Evolutionary conservation across 805 yeast genomes (phyloP).

Genomic region (Sugiyamaella lignohabitans): DNA sequence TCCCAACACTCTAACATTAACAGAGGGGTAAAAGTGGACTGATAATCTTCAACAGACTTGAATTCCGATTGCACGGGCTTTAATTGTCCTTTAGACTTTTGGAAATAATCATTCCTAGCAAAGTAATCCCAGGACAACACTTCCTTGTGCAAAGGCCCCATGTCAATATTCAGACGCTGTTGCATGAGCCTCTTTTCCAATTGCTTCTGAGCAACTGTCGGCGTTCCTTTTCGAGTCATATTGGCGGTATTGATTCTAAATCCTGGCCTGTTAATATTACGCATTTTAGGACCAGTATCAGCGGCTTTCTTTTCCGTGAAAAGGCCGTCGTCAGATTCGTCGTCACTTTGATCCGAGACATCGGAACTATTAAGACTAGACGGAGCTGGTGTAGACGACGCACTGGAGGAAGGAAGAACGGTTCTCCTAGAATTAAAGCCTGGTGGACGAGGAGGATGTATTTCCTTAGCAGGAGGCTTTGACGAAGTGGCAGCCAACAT

Average conservation of each 20-base stretch:
- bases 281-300: slow-evolving; percentile 23
- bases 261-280: slow-evolving; percentile 12
- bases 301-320: slow-evolving; percentile 30
- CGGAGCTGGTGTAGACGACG: slow-evolving; percentile 23
- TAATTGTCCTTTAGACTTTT: slow-evolving; percentile 38
- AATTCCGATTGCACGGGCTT: slow-evolving; percentile 51
- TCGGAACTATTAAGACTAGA: slow-evolving; percentile 20
- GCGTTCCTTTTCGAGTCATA: slow-evolving; percentile 32
- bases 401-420: neutral
- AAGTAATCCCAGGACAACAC: slow-evolving; percentile 71
- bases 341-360: slow-evolving; percentile 34
- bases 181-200: slow-evolving; percentile 71
- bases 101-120: slow-evolving; percentile 20
- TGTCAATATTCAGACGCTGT: slow-evolving; percentile 65
- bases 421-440: slow-evolving; percentile 38
- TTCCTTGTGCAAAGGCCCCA: slow-evolving; percentile 64
- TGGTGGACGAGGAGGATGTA: slow-evolving; percentile 45
- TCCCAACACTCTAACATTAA: slow-evolving; percentile 92
- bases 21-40: slow-evolving; percentile 66
- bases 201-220: neutral
- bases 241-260: slow-evolving; percentile 29
- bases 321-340: slow-evolving; percentile 36
- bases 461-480: slow-evolving; percentile 15
- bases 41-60: slow-evolving; percentile 56
- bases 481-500: slow-evolving; percentile 3